Percentiles rank a stretch among this genome's conserved stretches.
These are phyloP conservation scores for Rhynchospora breviuscula DNA, from an alignment of 176 grass and related monocot genomes.

Conservation along the genomic window DNA sequence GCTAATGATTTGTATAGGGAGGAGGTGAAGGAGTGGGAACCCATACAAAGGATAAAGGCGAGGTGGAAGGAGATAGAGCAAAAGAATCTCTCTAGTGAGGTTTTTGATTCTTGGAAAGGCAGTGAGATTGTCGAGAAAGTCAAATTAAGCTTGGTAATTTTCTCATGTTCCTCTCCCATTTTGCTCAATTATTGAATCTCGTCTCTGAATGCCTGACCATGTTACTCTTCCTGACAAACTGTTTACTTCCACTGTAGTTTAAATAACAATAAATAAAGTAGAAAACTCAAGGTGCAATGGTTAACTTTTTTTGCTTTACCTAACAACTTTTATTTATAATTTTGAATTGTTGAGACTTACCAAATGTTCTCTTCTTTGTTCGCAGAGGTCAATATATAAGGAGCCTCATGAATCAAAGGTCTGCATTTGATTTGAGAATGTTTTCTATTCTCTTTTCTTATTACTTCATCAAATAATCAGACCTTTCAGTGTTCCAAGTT, in stretches of 20 bases:
- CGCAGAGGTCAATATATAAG: slow-evolving; percentile 56
- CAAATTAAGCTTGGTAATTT: slow-evolving; percentile 59
- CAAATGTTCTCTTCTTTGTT: slow-evolving; percentile 19
- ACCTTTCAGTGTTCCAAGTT: slow-evolving; percentile 1
- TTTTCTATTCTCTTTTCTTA: slow-evolving; percentile 6
- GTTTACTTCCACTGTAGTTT: not conserved
- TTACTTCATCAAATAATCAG: not conserved
- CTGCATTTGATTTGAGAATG: not conserved
- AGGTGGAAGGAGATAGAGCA: slow-evolving; percentile 67
- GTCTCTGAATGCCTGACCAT: not conserved
- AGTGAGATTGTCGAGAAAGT: slow-evolving; percentile 63
- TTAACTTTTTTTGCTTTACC: not conserved
- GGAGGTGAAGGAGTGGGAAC: slow-evolving; percentile 51
- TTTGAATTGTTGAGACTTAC: not conserved
- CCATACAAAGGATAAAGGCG: slow-evolving; percentile 51
- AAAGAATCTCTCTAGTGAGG: slow-evolving; percentile 49
- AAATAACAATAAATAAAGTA: not conserved
- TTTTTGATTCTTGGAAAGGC: slow-evolving; percentile 40
- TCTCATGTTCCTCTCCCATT: not conserved
- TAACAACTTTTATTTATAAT: not conserved
- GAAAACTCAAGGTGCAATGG: not conserved
- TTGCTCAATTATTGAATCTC: not conserved
- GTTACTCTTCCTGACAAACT: not conserved
- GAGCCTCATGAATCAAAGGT: slow-evolving; percentile 60
- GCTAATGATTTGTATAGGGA: slow-evolving; percentile 10